Conservation (phyloP, 768 basidiomycete genomes). For the Podaxis pistillaris region DNA sequence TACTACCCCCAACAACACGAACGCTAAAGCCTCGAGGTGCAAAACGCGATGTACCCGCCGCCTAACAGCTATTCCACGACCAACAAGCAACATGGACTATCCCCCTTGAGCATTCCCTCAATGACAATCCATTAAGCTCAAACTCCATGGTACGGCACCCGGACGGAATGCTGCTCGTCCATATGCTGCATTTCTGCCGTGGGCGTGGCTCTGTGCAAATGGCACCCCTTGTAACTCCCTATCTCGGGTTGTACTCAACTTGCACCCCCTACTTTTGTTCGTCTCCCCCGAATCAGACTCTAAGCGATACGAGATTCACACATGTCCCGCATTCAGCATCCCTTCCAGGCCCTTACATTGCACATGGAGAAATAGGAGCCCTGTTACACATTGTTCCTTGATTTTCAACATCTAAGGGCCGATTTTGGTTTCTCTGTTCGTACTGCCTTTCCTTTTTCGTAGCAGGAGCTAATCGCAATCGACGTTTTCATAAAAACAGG, state of each 20-base stretch:
- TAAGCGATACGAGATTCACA: background rate
- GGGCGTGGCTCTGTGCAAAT: background rate
- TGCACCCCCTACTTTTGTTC: background rate
- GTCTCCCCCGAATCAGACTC: background rate
- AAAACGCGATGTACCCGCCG: background rate
- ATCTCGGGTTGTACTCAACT: background rate
- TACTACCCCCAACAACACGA: too few relatives aligned
- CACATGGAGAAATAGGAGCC: too few relatives aligned
- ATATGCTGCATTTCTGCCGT: background rate
- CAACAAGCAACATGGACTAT: background rate
- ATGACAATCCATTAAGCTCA: background rate
- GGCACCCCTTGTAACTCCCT: background rate
- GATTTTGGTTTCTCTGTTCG: too few relatives aligned
- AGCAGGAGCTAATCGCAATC: too few relatives aligned
- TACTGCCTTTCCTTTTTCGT: too few relatives aligned
- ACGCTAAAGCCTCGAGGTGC: too few relatives aligned
- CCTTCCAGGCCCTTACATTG: too few relatives aligned
- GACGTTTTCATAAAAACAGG: background rate
- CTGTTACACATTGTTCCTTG: too few relatives aligned
- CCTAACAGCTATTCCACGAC: background rate
- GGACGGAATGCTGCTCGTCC: background rate
- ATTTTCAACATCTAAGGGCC: too few relatives aligned
- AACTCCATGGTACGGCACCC: background rate
- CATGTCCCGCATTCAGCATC: too few relatives aligned
- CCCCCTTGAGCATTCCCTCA: background rate